Percentiles rank a stretch among this genome's conserved stretches.
Conservation (phyloP, 2,329 filamentous ascomycete species). For the Chaetomium olivaceum region DNA sequence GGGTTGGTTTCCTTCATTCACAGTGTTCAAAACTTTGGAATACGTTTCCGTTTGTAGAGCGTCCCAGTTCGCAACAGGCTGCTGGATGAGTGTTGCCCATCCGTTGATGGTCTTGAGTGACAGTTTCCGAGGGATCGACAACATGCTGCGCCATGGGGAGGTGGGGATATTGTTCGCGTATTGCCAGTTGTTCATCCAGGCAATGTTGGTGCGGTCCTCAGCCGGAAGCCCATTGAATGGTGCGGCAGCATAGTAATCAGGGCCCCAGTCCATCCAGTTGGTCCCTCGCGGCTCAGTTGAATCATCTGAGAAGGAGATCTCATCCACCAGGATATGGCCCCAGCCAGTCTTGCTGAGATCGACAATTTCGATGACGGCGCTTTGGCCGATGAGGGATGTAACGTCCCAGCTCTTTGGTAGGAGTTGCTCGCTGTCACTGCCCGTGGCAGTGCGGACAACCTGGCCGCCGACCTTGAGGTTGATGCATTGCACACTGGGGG, state of each 20-base stretch:
- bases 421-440: slow-evolving; percentile 12
- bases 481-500: slow-evolving; percentile 4
- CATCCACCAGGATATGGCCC: slow-evolving; percentile 15
- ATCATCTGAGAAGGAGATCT: slow-evolving; percentile 9
- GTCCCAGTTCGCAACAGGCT: slow-evolving; percentile 3
- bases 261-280: slow-evolving; percentile 17
- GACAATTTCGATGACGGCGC: slow-evolving; percentile 1
- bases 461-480: slow-evolving; percentile 11
- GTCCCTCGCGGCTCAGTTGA: slow-evolving; percentile 6
- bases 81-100: slow-evolving; percentile 12
- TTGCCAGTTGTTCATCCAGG: slow-evolving; percentile 17
- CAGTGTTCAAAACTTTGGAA: slow-evolving; percentile 1
- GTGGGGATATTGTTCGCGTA: slow-evolving; percentile 7
- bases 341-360: slow-evolving; percentile 7
- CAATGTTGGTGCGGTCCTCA: slow-evolving; percentile 9
- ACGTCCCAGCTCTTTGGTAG: slow-evolving; percentile 11
- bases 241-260: slow-evolving; percentile 12
- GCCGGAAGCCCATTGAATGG: slow-evolving; percentile 7
- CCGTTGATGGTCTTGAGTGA: slow-evolving; percentile 14
- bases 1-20: neutral
- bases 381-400: slow-evolving; percentile 2
- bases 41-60: slow-evolving; percentile 8
- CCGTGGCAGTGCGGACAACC: slow-evolving; percentile 15
- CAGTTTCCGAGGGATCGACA: slow-evolving; percentile 13
- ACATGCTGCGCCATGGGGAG: slow-evolving; percentile 10